A percentile compares a stretch with the other conserved stretches of the same genome.
Evolutionary conservation across 441 rosid species (phyloP).

Genomic region (Eruca vesicaria): DNA sequence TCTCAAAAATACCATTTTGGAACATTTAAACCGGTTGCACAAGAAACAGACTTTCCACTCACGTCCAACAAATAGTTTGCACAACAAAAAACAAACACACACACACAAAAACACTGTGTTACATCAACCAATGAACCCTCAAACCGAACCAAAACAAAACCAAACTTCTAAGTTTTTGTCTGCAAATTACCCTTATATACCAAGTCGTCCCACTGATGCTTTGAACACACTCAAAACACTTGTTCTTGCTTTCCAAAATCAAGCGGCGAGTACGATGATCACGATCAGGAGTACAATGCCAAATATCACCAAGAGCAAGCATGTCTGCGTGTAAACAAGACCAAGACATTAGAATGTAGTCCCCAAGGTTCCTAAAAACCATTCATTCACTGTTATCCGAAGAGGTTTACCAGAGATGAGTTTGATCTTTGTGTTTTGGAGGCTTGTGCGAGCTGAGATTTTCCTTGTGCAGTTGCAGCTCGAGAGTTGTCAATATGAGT

Average conservation of each 20-base stretch:
- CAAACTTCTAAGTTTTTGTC: slow-evolving; percentile 16
- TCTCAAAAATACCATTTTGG: neutral
- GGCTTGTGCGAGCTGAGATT: slow-evolving; percentile 49
- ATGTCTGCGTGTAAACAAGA: slow-evolving; percentile 63
- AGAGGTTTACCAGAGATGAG: slow-evolving; percentile 97
- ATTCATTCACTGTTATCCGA: too few relatives aligned
- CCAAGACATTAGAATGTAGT: slow-evolving; percentile 34
- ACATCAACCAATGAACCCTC: slow-evolving; percentile 14
- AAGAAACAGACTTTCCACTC: slow-evolving; percentile 13
- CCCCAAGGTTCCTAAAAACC: too few relatives aligned
- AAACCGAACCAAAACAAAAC: slow-evolving; percentile 16
- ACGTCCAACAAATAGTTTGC: slow-evolving; percentile 26
- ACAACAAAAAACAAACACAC: slow-evolving; percentile 13
- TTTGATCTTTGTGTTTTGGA: slow-evolving; percentile 86
- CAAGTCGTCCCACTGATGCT: slow-evolving; percentile 53
- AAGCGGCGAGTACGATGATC: slow-evolving; percentile 78
- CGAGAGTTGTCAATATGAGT: slow-evolving; percentile 76
- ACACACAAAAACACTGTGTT: slow-evolving; percentile 1
- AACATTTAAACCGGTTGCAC: neutral
- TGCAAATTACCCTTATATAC: slow-evolving; percentile 22
- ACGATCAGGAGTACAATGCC: slow-evolving; percentile 90
- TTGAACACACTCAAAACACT: slow-evolving; percentile 39
- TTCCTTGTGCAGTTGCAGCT: slow-evolving; percentile 64
- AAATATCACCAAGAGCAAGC: slow-evolving; percentile 96
- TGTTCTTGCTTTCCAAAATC: slow-evolving; percentile 37